Evolutionary conservation across 352 stramenopile species (phyloP).

Genomic region (Globisporangium acanthophoron): DNA sequence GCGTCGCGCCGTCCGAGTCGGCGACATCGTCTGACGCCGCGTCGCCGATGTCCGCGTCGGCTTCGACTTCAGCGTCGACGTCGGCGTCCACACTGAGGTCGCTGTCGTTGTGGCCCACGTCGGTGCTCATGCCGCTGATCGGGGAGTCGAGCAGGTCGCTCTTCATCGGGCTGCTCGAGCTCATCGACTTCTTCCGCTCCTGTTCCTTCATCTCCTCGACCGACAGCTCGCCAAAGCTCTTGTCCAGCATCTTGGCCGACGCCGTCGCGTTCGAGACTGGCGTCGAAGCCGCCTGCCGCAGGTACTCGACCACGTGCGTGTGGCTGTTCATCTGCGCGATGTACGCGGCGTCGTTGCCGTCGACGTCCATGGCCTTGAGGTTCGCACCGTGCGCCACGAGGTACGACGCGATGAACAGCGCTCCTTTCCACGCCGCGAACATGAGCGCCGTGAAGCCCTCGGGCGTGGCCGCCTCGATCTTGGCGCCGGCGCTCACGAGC

Average conservation of each 20-base stretch:
- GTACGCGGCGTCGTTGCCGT: constrained; percentile 42
- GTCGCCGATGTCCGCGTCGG: neutral
- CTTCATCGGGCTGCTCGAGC: constrained; percentile 5
- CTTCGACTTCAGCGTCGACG: constrained; percentile 1
- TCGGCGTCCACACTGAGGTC: neutral
- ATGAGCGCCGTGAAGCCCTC: constrained; percentile 54
- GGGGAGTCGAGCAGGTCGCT: constrained; percentile 3
- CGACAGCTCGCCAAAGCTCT: constrained; percentile 12
- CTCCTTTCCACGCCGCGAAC: constrained; percentile 43
- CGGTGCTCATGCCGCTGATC: neutral
- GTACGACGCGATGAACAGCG: constrained; percentile 30
- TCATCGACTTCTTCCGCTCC: constrained; percentile 11
- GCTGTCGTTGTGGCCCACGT: neutral
- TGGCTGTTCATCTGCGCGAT: constrained; percentile 50
- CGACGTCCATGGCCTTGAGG: constrained; percentile 32
- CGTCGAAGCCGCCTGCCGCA: constrained; percentile 14
- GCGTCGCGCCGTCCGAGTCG: constrained; percentile 37
- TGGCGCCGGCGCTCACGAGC: constrained; percentile 32
- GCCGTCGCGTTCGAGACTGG: constrained; percentile 7
- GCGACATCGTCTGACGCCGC: constrained; percentile 8
- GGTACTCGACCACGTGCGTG: constrained; percentile 31
- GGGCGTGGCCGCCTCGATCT: constrained; percentile 37
- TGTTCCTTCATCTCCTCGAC: constrained; percentile 16
- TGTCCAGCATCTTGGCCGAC: constrained; percentile 10
- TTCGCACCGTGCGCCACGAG: constrained; percentile 31